phyloP scores from a whole-genome alignment of 1,284 basidiomycete genomes.

The Moesziomyces globuligerus region DNA sequence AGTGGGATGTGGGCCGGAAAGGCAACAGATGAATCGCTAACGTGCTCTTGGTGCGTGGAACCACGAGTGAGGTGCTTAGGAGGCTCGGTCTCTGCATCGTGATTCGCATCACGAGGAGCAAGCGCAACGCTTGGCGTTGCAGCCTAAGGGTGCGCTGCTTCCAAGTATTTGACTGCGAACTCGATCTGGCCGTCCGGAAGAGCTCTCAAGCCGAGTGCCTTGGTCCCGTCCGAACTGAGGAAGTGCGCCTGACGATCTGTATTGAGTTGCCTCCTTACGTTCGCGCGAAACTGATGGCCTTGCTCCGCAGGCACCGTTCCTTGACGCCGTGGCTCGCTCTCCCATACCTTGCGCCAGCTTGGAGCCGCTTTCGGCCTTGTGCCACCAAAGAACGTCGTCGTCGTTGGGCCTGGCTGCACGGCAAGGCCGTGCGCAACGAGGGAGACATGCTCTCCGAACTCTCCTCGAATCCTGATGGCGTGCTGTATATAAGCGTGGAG shows the following conservation, averaged over 20 bases:
- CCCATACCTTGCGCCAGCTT: too few species aligned
- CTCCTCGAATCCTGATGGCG: not conserved
- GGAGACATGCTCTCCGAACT: not conserved
- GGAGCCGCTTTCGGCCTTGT: too few species aligned
- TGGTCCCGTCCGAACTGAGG: not conserved
- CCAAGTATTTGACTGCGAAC: not conserved
- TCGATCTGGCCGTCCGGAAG: not conserved
- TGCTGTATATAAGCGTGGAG: not conserved
- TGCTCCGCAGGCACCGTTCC: not conserved
- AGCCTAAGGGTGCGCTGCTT: not conserved
- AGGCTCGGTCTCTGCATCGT: too few species aligned
- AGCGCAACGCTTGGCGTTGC: too few species aligned
- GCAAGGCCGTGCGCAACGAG: not conserved
- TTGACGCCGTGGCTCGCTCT: too few species aligned
- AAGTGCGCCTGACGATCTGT: not conserved
- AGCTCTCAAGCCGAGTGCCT: not conserved
- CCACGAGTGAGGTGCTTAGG: not conserved
- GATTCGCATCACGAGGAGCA: too few species aligned
- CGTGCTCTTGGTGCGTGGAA: too few species aligned
- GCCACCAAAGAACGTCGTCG: too few species aligned
- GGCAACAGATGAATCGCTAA: too few species aligned
- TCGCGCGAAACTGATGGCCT: not conserved
- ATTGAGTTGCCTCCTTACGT: not conserved
- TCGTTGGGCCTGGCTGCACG: not conserved
- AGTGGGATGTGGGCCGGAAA: too few species aligned